Base-by-base conservation (phyloP, 1,284 basidiomycete species). In the Neolentinus lepideus region DNA sequence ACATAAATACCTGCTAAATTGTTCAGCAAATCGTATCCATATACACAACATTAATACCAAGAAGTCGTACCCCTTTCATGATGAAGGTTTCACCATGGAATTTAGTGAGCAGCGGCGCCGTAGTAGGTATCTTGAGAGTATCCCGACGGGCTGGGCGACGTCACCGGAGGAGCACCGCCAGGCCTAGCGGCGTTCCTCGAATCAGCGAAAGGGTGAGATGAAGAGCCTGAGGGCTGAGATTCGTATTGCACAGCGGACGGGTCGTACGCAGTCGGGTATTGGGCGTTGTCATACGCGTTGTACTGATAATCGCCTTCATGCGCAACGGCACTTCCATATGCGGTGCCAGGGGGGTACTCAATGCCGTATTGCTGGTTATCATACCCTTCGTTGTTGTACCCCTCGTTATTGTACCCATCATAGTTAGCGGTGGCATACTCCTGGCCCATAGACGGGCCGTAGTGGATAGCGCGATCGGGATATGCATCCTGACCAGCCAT, bases 401-500 rank as follows among this genome's bases (percentile, higher is more conserved):
- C 29, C 27, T 19, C 29, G 29, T 31, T 4, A 31, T 31, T 31
- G 29, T 31, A 31, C 29, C 6, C 12, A 4, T 31, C 29, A 4
- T 31, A 12, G 6, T 31, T 4, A 31, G 29, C 12, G 29, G 29
- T 31, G 4, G 29, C 29, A 26, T 24, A 25, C 22, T 14, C 31
- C 33, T 58, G 55, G 14, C 36, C 33, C 36, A 46, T 22, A 31
- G 54, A 46, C 25, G 62, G 53, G 36, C 69, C 70, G 53, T 64
- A 70, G 61, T 71, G 70, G 51, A 65, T 61, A 12, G 63, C 56
- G 36, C 70, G 69, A 56, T 69, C 67, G 1, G 67, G 69, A 58
- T 71, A 71, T 16, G 66, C 68, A 56, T 62, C 64, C 16, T 43
- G 38, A 6, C 59, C 11, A 2, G 61, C 46, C 2, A 67, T 67